Evolutionary conservation across 148 eudicot genomes (phyloP).

Genomic region (Camellia japonica): DNA sequence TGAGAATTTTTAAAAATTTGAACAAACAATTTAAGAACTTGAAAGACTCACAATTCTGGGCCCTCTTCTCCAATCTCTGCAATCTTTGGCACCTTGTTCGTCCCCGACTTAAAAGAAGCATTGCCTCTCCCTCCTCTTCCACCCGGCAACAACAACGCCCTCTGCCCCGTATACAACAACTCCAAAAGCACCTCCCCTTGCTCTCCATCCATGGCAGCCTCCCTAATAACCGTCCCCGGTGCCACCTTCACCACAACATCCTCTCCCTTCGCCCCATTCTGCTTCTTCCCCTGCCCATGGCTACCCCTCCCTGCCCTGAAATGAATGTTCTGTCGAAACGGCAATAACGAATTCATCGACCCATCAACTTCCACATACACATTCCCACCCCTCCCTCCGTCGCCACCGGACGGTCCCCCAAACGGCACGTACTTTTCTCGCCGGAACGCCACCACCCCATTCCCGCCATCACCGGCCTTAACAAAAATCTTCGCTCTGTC

Average conservation of each 20-base stretch:
- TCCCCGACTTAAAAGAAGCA: constrained; percentile 85
- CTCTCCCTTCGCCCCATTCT: constrained; percentile 78
- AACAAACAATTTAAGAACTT: not conserved
- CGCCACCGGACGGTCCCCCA: constrained; percentile 96
- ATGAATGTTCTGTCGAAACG: constrained; percentile 75
- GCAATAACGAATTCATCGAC: constrained; percentile 85
- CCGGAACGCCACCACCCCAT: constrained; percentile 91
- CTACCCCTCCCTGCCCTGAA: constrained; percentile 77
- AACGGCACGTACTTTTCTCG: constrained; percentile 84
- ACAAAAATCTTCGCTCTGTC: constrained; percentile 80
- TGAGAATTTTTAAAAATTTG: not conserved
- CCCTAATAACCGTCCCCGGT: constrained; percentile 86
- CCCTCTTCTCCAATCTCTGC: constrained; percentile 97
- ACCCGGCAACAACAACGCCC: constrained; percentile 79
- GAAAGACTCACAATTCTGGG: constrained; percentile 63
- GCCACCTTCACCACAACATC: constrained; percentile 89
- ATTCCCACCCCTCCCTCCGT: constrained; percentile 96
- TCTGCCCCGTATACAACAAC: constrained; percentile 77
- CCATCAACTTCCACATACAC: constrained; percentile 78
- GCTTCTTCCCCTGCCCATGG: constrained; percentile 81
- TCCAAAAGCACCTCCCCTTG: constrained; percentile 72
- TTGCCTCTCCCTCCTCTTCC: constrained; percentile 98
- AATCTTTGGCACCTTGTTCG: constrained; percentile 85
- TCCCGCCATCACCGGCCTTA: constrained; percentile 88
- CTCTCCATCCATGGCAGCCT: constrained; percentile 55